Conservation (phyloP, 805 yeast genomes). For the Kuraishia molischiana region DNA sequence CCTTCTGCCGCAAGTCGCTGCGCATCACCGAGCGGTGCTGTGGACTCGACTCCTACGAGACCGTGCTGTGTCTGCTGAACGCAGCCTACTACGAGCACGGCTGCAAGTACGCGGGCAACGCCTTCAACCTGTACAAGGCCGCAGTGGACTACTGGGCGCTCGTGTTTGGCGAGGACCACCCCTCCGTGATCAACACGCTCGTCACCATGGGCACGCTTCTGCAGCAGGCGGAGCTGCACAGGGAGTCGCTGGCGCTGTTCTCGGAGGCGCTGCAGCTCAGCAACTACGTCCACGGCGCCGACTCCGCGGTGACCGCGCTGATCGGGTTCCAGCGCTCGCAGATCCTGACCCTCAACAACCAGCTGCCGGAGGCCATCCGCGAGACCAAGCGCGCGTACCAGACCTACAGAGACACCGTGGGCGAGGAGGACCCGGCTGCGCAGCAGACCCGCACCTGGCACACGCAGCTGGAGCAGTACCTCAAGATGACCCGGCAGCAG, state of each 20-base stretch:
- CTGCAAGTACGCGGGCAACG: slow-evolving; percentile 46
- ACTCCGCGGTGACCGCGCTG: slow-evolving; percentile 53
- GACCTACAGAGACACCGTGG: slow-evolving; percentile 47
- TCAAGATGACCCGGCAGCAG: slow-evolving; percentile 34
- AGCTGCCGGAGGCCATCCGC: slow-evolving; percentile 45
- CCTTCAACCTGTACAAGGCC: slow-evolving; percentile 52
- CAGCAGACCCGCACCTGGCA: slow-evolving; percentile 61
- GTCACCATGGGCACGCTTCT: slow-evolving; percentile 53
- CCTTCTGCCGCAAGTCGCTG: slow-evolving; percentile 57
- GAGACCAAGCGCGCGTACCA: slow-evolving; percentile 46
- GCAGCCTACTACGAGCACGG: slow-evolving; percentile 64
- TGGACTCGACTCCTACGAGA: slow-evolving; percentile 76
- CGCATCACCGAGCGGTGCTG: slow-evolving; percentile 67
- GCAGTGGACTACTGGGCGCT: slow-evolving; percentile 49
- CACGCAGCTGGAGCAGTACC: slow-evolving; percentile 40
- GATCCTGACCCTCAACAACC: slow-evolving; percentile 39
- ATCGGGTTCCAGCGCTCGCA: slow-evolving; percentile 64
- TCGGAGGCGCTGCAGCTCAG: slow-evolving; percentile 43
- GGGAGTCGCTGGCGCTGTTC: slow-evolving; percentile 43
- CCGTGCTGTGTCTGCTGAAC: slow-evolving; percentile 62
- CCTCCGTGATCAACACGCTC: slow-evolving; percentile 56
- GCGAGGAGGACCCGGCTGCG: slow-evolving; percentile 59
- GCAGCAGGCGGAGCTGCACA: slow-evolving; percentile 36
- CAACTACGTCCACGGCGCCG: slow-evolving; percentile 40
- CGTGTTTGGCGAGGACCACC: slow-evolving; percentile 56